Base-by-base conservation (phyloP, 2,329 filamentous ascomycete species). In the Arthroderma uncinatum region DNA sequence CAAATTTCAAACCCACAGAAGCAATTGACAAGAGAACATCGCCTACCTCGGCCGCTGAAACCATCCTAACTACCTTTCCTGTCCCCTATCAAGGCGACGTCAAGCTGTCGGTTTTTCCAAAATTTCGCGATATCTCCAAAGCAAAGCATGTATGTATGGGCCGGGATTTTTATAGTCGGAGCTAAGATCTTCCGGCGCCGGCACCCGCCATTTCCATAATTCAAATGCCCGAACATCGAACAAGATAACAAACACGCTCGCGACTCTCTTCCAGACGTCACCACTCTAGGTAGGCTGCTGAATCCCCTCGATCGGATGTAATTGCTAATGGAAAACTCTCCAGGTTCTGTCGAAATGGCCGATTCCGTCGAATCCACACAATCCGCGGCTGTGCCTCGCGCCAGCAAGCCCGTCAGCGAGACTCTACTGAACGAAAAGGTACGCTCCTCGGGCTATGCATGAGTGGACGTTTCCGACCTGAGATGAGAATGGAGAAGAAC, bases 371-470 rank as follows among this genome's bases (percentile, higher is more conserved):
- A 76, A 37, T 77, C 79, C 70, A 74, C 71, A 70, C 77, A 82
- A 64, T 79, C 83, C 66, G 79, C 81, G 73, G 79, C 82, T 63
- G 80, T 87, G 71, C 81, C 86, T 73, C 83, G 89, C 66, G 77
- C 82, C 62, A 82, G 75, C 70, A 81, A 82, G 75, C 92, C 93
- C 63, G 87, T 96, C 77, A 97, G 92, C 80, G 93, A 98, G 80
- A 89, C 92, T 70, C 84, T 98, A 68, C 83, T 98, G 71, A 97
- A 97, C 76, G 93, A 98, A 78, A 98, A 98, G 90, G 93, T 96
- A 84, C 21, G 44, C 44, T 16, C 44, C 14, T 48, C 25, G 21
- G 14, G 21, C 10, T 12, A 25, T 48, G 44, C 5, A 25, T 14
- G 21, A 25, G 2, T 25, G 8, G 8, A 47, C 21, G 21, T 28